phyloP scores from a whole-genome alignment of 441 rosid species.

The Croton laevigatus region DNA sequence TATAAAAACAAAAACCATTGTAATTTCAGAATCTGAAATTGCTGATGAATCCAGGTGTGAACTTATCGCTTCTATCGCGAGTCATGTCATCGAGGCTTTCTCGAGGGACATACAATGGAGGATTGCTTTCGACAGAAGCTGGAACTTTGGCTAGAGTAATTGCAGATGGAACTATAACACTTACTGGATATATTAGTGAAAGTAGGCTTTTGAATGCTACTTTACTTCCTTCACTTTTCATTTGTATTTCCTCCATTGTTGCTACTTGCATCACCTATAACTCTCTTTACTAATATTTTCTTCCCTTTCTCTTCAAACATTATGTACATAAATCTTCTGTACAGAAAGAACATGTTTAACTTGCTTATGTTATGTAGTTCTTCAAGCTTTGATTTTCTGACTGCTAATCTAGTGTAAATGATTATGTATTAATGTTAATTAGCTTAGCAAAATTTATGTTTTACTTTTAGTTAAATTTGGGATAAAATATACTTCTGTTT shows the following conservation, averaged over 20 bases:
- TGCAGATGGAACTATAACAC: slow-evolving; percentile 87
- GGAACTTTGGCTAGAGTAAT: slow-evolving; percentile 91
- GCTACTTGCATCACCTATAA: slow-evolving; percentile 90
- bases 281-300: slow-evolving; percentile 57
- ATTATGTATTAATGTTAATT: not conserved
- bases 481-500: no score
- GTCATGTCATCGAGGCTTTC: slow-evolving; percentile 96
- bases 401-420: not conserved
- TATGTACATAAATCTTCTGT: not conserved
- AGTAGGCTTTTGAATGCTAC: slow-evolving; percentile 69
- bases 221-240: slow-evolving; percentile 74
- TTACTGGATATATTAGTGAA: slow-evolving; percentile 78
- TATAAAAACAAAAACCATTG: not conserved
- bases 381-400: not conserved
- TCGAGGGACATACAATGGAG: slow-evolving; percentile 91
- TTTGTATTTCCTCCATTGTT: slow-evolving; percentile 65
- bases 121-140: slow-evolving; percentile 93
- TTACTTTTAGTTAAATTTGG: no score
- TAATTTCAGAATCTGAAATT: no score
- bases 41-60: slow-evolving; percentile 58
- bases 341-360: not conserved
- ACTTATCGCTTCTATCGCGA: slow-evolving; percentile 79
- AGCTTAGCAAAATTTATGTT: not conserved
- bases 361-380: not conserved
- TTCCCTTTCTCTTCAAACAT: not conserved